A percentile compares a stretch with the other conserved stretches of the same genome.
These are phyloP conservation scores for Fraxinus paxiana DNA, from an alignment of 305 asterid species.

Conservation along the genomic window DNA sequence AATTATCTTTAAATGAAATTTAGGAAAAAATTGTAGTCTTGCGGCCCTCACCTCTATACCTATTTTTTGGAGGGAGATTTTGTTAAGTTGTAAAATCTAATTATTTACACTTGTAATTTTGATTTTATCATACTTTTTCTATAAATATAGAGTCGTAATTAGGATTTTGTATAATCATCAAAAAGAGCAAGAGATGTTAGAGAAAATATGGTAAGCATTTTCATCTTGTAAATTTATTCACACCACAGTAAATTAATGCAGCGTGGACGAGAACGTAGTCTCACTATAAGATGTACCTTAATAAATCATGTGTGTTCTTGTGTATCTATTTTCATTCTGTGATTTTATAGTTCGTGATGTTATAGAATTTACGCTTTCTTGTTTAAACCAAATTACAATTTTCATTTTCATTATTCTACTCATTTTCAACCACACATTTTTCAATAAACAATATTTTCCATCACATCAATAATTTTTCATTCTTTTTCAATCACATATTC, in stretches of 20 bases:
- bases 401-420: too few species aligned
- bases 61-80: background rate
- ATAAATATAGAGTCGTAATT: too few species aligned
- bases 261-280: background rate
- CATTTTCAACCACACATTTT: too few species aligned
- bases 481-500: too few species aligned
- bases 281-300: background rate
- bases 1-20: background rate
- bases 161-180: too few species aligned
- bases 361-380: background rate
- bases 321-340: background rate
- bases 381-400: too few species aligned
- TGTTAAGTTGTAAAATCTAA: background rate
- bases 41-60: background rate
- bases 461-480: too few species aligned
- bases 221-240: background rate
- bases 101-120: background rate
- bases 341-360: background rate
- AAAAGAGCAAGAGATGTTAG: background rate
- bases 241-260: background rate
- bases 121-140: background rate
- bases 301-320: background rate
- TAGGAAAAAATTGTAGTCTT: background rate
- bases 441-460: too few species aligned
- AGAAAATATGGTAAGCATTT: background rate